Conservation (phyloP, 1,284 basidiomycete genomes). For the Trichosporon inkin region DNA sequence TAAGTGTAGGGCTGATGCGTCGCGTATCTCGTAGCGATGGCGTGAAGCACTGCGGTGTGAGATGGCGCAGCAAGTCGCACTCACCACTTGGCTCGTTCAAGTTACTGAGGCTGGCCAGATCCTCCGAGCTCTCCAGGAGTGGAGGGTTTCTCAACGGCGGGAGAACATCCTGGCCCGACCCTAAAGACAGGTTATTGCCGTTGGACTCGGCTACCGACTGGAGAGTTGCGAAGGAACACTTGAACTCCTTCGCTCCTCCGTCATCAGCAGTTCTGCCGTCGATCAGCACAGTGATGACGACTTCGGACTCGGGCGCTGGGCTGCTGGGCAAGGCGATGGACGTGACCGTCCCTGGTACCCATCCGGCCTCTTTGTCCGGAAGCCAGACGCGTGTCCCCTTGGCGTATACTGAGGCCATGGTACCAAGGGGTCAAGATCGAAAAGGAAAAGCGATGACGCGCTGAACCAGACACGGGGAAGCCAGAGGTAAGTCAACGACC, state of each 20-base stretch:
- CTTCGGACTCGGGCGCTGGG: constrained; percentile 26
- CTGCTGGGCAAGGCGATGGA: constrained; percentile 33
- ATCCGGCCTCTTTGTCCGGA: constrained; percentile 44
- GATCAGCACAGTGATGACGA: constrained; percentile 36
- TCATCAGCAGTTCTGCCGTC: constrained; percentile 25
- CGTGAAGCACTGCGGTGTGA: constrained; percentile 72
- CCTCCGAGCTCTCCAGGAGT: constrained; percentile 91
- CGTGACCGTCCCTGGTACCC: constrained; percentile 49
- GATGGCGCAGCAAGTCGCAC: constrained; percentile 27
- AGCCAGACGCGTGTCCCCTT: constrained; percentile 51
- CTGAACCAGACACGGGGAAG: too few species aligned
- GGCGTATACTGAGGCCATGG: constrained; percentile 43
- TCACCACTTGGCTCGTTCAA: constrained; percentile 94
- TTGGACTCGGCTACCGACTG: constrained; percentile 28
- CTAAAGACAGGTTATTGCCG: constrained; percentile 25
- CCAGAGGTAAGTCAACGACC: neutral
- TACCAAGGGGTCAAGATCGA: neutral
- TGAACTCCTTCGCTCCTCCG: constrained; percentile 33
- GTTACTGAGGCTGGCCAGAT: constrained; percentile 95
- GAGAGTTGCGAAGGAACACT: constrained; percentile 40
- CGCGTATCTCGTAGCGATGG: constrained; percentile 93
- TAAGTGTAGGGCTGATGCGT: constrained; percentile 98
- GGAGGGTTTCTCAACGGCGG: constrained; percentile 96
- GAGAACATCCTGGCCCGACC: constrained; percentile 52
- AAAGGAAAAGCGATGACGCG: neutral